These are phyloP conservation scores for Fusarium haematococcum DNA, from an alignment of 2,329 filamentous ascomycete genomes.

Conservation along the genomic window DNA sequence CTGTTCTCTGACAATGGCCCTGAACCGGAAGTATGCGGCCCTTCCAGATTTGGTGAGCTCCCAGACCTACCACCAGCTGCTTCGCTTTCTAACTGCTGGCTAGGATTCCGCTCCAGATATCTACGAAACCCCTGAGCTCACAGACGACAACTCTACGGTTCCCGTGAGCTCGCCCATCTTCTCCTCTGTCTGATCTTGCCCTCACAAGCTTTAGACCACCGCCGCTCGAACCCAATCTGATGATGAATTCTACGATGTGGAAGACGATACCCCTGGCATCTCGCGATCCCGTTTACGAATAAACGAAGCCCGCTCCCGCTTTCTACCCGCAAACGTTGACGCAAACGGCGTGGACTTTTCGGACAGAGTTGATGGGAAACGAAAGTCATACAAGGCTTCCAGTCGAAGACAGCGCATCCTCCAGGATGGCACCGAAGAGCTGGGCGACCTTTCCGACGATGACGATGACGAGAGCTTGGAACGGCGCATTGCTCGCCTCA, in stretches of 20 bases:
- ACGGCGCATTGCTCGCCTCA: constrained; percentile 83
- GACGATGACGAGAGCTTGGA: constrained; percentile 79
- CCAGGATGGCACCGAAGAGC: constrained; percentile 72
- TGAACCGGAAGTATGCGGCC: constrained; percentile 84
- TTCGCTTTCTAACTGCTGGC: constrained; percentile 26
- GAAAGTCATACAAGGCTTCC: constrained; percentile 84
- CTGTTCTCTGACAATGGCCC: constrained; percentile 68
- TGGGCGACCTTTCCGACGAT: constrained; percentile 82
- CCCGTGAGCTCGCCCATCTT: constrained; percentile 67
- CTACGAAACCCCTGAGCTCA: constrained; percentile 95
- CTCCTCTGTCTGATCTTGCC: constrained; percentile 18
- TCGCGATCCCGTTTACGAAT: constrained; percentile 81
- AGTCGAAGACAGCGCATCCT: constrained; percentile 74
- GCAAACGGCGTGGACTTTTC: constrained; percentile 87
- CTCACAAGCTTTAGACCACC: constrained; percentile 59
- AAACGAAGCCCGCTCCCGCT: constrained; percentile 82
- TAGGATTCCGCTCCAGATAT: constrained; percentile 94
- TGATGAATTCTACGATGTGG: constrained; percentile 71
- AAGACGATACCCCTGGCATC: constrained; percentile 75
- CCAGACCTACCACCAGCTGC: constrained; percentile 5
- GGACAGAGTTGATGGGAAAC: constrained; percentile 84
- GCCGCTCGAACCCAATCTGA: constrained; percentile 69
- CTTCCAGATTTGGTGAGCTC: constrained; percentile 78
- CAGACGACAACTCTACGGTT: constrained; percentile 88
- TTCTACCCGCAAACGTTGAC: constrained; percentile 80